phyloP scores from a whole-genome alignment of 805 yeast species.

The Sugiyamaella americana region DNA sequence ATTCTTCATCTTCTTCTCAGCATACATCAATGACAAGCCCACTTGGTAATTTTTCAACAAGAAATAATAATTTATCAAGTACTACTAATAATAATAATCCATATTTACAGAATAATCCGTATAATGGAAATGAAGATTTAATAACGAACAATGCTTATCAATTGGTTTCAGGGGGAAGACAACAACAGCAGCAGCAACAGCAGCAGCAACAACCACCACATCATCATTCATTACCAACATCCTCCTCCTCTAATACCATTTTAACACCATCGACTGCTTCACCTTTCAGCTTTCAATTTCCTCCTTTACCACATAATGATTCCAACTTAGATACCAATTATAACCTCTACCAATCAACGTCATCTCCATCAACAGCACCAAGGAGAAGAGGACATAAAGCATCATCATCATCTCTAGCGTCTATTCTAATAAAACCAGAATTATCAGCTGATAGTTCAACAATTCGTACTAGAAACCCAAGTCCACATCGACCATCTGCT shows the following conservation, averaged over 20 bases:
- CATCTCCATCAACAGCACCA: not conserved
- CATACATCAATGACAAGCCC: not conserved
- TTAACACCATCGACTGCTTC: not conserved
- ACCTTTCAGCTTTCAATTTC: conserved; percentile 5
- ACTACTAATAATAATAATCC: not conserved
- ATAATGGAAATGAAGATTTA: not conserved
- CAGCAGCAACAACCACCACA: not conserved
- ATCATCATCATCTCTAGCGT: not conserved
- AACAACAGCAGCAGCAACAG: not conserved
- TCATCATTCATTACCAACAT: not conserved
- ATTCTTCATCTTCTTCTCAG: not conserved
- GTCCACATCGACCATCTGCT: conserved; percentile 7
- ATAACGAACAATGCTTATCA: not conserved
- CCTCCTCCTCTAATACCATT: not conserved
- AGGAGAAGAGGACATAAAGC: not conserved
- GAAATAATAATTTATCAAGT: not conserved
- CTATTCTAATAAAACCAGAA: not conserved
- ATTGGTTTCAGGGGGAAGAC: not conserved
- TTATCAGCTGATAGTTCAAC: not conserved
- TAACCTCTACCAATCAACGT: not conserved
- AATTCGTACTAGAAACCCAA: not conserved
- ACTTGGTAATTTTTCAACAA: not conserved
- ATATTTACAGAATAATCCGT: not conserved
- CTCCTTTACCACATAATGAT: not conserved
- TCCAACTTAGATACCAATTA: not conserved